Conservation (phyloP, 495 filamentous ascomycete species). For the Neurospora sp. region DNA sequence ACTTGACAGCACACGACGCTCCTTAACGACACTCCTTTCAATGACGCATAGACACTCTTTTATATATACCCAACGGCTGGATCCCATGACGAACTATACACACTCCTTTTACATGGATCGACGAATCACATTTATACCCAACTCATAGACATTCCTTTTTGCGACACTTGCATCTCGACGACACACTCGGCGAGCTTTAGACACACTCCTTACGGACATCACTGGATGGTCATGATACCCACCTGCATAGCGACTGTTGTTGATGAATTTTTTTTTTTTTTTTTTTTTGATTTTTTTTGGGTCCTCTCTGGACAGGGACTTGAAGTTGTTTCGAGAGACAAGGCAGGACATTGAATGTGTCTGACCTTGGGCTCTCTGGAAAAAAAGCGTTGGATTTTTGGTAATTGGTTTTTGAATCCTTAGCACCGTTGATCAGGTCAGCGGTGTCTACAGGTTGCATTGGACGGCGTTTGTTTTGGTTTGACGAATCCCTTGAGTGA, state of each 20-base stretch:
- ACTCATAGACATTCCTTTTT: constrained; percentile 39
- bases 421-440: background rate
- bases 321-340: background rate
- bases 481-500: background rate
- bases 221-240: constrained; percentile 31
- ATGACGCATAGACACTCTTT: constrained; percentile 29
- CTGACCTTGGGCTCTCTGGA: background rate
- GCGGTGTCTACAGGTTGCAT: constrained; percentile 6
- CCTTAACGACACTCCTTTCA: constrained; percentile 5
- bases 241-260: constrained; percentile 45
- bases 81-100: constrained; percentile 29
- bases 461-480: constrained; percentile 11
- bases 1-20: background rate
- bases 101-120: constrained; percentile 29
- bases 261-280: constrained; percentile 5
- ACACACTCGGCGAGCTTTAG: constrained; percentile 7
- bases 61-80: constrained; percentile 26
- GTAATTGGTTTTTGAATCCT: background rate
- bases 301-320: constrained; percentile 1
- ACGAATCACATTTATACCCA: constrained; percentile 24
- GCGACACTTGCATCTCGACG: constrained; percentile 7
- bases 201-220: constrained; percentile 24
- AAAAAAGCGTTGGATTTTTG: constrained; percentile 1
- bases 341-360: background rate
- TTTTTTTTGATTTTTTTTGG: constrained; percentile 3